Evolutionary conservation across 164 flowering plant genomes (phyloP).

Genomic region (Magnolia sinica): DNA sequence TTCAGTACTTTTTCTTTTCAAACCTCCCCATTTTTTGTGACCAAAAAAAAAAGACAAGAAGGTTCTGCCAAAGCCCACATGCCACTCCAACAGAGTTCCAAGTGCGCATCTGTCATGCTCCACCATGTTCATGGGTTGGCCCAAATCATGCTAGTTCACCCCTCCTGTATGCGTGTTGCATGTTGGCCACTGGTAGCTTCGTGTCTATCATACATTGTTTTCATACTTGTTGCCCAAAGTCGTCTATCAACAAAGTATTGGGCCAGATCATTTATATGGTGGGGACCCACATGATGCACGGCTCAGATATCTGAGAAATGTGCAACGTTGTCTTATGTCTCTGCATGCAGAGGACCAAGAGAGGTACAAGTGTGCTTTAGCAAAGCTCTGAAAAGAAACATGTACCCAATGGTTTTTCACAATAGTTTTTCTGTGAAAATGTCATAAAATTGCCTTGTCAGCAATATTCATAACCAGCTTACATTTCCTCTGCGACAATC

Average conservation of each 20-base stretch:
- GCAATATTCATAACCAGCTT: background rate
- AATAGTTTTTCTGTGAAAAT: too few relatives aligned
- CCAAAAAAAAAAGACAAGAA: too few relatives aligned
- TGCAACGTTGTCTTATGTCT: background rate
- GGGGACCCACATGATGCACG: background rate
- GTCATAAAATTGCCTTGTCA: background rate
- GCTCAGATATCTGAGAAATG: background rate
- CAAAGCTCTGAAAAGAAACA: too few relatives aligned
- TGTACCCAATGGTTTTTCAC: too few relatives aligned
- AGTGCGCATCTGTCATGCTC: background rate
- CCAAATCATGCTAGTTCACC: background rate
- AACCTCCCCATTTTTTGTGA: background rate
- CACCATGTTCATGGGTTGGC: background rate
- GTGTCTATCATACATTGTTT: background rate
- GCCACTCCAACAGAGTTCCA: background rate
- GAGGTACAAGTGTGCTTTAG: too few relatives aligned
- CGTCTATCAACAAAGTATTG: background rate
- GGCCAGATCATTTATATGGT: background rate
- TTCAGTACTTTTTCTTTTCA: background rate
- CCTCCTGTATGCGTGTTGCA: background rate
- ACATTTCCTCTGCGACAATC: constrained; percentile 4
- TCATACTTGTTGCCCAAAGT: background rate
- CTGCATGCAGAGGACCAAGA: too few relatives aligned
- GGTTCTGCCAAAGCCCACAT: background rate
- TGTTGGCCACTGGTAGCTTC: background rate